These are phyloP conservation scores for Aurantiochytrium sp. DNA, from an alignment of 108 stramenopile genomes.

Conservation along the genomic window DNA sequence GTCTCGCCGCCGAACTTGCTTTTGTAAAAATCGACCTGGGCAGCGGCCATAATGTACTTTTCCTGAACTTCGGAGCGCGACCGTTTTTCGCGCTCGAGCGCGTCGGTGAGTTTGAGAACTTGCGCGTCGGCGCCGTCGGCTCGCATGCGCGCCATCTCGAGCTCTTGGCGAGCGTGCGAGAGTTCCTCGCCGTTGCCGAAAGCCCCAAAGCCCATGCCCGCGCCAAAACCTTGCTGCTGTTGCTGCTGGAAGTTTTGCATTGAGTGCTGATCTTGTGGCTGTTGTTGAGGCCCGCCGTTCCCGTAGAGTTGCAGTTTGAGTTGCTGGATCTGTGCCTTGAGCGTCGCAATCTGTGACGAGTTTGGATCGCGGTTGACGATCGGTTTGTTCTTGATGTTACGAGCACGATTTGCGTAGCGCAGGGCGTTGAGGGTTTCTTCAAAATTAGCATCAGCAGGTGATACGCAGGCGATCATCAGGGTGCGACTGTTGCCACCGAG, in stretches of 20 bases:
- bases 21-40: constrained; percentile 4
- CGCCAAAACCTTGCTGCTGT: neutral
- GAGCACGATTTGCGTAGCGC: constrained; percentile 50
- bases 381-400: constrained; percentile 40
- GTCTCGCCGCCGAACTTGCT: neutral
- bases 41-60: neutral
- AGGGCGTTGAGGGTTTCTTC: constrained; percentile 54
- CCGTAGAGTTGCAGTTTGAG: constrained; percentile 9
- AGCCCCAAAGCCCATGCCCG: neutral
- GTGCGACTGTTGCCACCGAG: constrained; percentile 54
- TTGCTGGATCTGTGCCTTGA: constrained; percentile 12
- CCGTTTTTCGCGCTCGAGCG: neutral
- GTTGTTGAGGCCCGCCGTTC: neutral
- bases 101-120: neutral
- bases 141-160: neutral
- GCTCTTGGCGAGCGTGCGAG: neutral
- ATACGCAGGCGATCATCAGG: constrained; percentile 55
- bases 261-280: neutral
- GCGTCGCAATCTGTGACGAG: constrained; percentile 12
- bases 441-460: constrained; percentile 43
- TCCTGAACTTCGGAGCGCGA: neutral
- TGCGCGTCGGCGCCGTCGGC: neutral
- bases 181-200: neutral
- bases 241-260: neutral
- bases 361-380: constrained; percentile 32